A percentile compares a stretch with the other conserved stretches of the same genome.
These are phyloP conservation scores for Ogataea hybrid DNA, from an alignment of 1,139 yeast species.

Conservation along the genomic window DNA sequence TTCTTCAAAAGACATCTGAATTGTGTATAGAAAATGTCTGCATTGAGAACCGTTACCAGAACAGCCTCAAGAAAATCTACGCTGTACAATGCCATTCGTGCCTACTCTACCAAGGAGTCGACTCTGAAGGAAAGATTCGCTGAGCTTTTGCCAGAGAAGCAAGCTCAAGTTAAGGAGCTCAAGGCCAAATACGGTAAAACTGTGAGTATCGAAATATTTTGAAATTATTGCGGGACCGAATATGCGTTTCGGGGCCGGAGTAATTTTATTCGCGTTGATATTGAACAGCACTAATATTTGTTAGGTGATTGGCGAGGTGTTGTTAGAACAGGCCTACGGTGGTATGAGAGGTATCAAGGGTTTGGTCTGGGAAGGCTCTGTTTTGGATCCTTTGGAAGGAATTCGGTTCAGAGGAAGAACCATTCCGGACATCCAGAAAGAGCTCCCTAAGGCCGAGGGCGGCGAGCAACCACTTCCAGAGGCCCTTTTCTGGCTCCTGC, in stretches of 20 bases:
- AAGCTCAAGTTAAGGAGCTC: constrained; percentile 86
- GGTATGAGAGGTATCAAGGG: constrained; percentile 99
- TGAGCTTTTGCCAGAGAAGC: constrained; percentile 87
- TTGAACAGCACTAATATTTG: constrained; percentile 6
- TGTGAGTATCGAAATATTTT: constrained; percentile 37
- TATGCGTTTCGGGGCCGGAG: constrained; percentile 9
- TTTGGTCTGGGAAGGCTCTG: constrained; percentile 99
- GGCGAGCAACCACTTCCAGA: constrained; percentile 87
- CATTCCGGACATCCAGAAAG: constrained; percentile 90
- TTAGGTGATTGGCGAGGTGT: constrained; percentile 82
- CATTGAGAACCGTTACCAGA: constrained; percentile 31
- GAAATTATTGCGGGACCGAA: background rate
- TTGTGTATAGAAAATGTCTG: constrained; percentile 22
- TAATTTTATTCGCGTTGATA: background rate
- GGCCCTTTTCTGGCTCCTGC: constrained; percentile 87
- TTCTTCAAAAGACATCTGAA: constrained; percentile 3
- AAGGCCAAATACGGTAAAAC: constrained; percentile 88
- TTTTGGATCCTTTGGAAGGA: constrained; percentile 96
- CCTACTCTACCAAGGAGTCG: constrained; percentile 58
- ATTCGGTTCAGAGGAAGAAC: constrained; percentile 98
- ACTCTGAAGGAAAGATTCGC: constrained; percentile 92
- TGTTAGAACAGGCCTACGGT: constrained; percentile 96
- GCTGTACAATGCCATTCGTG: constrained; percentile 33
- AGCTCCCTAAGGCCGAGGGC: constrained; percentile 91
- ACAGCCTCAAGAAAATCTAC: constrained; percentile 23